Base-by-base conservation (phyloP, 129 eudicot species). In the Heracleum sosnowskyi region DNA sequence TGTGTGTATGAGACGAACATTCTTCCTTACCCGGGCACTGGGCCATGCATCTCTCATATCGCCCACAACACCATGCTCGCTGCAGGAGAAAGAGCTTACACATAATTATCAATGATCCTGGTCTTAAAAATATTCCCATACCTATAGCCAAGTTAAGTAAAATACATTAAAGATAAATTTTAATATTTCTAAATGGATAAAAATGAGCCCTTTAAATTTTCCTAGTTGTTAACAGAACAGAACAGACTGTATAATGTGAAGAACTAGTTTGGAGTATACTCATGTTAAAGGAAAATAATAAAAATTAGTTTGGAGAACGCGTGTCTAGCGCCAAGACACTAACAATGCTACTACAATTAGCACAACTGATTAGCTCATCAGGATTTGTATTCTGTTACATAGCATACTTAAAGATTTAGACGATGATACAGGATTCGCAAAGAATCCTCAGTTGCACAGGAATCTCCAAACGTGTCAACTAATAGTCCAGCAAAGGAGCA, bases 21-120 rank as follows among this genome's bases (percentile, higher is more conserved):
- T 96, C 81, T 96, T 96, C 81, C 99, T 92, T 70, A 90, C 87
- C 71, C 97, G 97, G 76, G 99, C 95, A 60, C 84, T 96, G 63
- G 99, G 97, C 99, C 99, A 96, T 69, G 91, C 90, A 80, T 96
- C 99, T 83, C 99, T 92, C 99, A 96, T 92, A 83, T 91, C 99
- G 70, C 99, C 99, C 63, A 96, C 91, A 66, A 85, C 95, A 8
- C 99, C 99, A 39, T 96, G 99, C 78, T 92, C 99, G 83, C 99
- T 96, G 88, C 18, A 73, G 77, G 57, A 44, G 37, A 40, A 73
- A 73, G 35, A 18, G 75, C 51, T 57, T 47, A 79, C 51, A 77
- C 39, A 69, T 34, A 7, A 69, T 17, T 69, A 16, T 29, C 39
- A 68, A 13, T 1, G 18, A 34, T 15, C 40, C 41, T 34, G 2